Conservation (phyloP, 2,329 filamentous ascomycete genomes). For the Colletotrichum sp. region DNA sequence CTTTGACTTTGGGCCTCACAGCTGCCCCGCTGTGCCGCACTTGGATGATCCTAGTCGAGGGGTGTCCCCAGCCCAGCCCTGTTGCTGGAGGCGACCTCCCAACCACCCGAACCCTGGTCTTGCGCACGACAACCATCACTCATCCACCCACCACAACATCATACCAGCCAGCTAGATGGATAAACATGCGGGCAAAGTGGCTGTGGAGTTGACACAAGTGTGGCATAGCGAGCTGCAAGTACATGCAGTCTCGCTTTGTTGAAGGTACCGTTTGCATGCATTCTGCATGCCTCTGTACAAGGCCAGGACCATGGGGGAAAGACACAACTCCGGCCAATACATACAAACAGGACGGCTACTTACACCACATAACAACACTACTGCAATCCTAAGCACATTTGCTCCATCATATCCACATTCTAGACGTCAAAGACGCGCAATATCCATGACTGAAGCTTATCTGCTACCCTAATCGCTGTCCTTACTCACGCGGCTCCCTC, state of each 20-base stretch:
- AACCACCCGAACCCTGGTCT: background rate
- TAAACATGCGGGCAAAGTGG: background rate
- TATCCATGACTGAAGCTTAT: conserved; percentile 14
- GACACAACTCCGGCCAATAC: background rate
- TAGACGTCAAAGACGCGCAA: conserved; percentile 15
- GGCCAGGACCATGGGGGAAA: background rate
- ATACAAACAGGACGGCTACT: background rate
- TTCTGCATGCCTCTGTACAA: background rate
- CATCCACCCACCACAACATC: conserved; percentile 9
- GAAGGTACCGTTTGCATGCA: conserved; percentile 7
- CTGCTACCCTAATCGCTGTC: background rate
- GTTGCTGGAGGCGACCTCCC: background rate
- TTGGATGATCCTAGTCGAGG: conserved; percentile 7
- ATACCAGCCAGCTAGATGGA: background rate
- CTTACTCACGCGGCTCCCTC: background rate
- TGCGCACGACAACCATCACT: conserved; percentile 7
- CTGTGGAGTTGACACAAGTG: background rate
- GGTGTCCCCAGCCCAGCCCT: conserved; percentile 11
- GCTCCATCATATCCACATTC: conserved; percentile 6
- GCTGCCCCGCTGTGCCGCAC: background rate
- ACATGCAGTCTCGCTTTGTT: conserved; percentile 10
- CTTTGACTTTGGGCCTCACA: background rate
- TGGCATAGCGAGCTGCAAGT: background rate
- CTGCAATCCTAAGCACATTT: conserved; percentile 8
- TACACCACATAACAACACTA: background rate